Percentiles rank a stretch among this genome's conserved stretches.
Evolutionary conservation across 2,329 filamentous ascomycete genomes (phyloP).

Genomic region (Fusarium sarcochroum): DNA sequence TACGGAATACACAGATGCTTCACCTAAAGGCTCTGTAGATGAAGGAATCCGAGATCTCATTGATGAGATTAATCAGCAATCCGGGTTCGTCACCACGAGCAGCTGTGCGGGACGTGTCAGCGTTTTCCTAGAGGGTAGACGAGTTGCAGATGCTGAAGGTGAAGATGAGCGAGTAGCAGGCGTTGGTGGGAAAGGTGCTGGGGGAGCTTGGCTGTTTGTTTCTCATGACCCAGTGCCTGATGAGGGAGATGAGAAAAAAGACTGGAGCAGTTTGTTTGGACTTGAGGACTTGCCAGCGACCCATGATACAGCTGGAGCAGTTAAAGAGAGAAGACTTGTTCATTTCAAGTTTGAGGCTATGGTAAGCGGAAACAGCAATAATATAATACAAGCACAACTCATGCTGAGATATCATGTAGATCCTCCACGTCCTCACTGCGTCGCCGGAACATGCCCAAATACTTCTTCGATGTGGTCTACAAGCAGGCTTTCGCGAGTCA

Average conservation of each 20-base stretch:
- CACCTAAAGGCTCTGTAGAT: conserved; percentile 91
- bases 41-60: conserved; percentile 83
- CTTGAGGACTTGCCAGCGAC: conserved; percentile 46
- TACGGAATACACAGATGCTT: conserved; percentile 82
- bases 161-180: conserved; percentile 63
- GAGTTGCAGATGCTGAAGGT: conserved; percentile 49
- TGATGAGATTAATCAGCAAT: conserved; percentile 78
- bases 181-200: conserved; percentile 87
- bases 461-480: conserved; percentile 80
- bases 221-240: conserved; percentile 79
- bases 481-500: conserved; percentile 90
- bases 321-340: conserved; percentile 66
- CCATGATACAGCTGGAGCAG: conserved; percentile 41
- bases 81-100: conserved; percentile 89
- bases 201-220: conserved; percentile 87
- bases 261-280: conserved; percentile 51
- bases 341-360: conserved; percentile 97
- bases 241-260: conserved; percentile 46
- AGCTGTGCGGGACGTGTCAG: conserved; percentile 91
- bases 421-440: conserved; percentile 87
- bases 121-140: conserved; percentile 87
- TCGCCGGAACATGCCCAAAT: conserved; percentile 81
- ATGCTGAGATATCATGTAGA: conserved; percentile 66
- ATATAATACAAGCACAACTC: conserved; percentile 27
- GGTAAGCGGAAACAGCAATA: conserved; percentile 69